phyloP scores from a whole-genome alignment of 2,329 filamentous ascomycete species.

The Alternaria ethzedia region DNA sequence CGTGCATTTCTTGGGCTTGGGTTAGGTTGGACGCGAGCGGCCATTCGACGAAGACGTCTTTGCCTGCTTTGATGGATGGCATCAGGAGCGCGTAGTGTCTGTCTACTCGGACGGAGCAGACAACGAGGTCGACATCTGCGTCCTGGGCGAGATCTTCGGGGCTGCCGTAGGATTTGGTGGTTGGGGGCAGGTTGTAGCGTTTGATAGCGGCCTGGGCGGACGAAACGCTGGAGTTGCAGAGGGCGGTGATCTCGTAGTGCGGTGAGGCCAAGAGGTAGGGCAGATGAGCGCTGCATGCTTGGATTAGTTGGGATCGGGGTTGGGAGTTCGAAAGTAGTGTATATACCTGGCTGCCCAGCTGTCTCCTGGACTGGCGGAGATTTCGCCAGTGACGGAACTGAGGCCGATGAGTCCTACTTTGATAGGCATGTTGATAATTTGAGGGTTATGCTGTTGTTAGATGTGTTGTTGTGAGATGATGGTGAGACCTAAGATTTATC shows the following conservation, averaged over 20 bases:
- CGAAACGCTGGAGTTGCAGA: conserved; percentile 22
- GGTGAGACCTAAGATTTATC: not conserved
- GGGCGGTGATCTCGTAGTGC: conserved; percentile 34
- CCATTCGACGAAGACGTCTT: not conserved
- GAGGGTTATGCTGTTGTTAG: not conserved
- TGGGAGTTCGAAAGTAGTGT: not conserved
- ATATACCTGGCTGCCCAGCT: conserved; percentile 31
- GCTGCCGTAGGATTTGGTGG: not conserved
- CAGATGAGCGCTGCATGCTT: not conserved
- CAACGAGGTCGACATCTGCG: not conserved
- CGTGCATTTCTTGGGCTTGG: not conserved
- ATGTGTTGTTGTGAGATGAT: not conserved
- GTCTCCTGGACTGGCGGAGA: conserved; percentile 1
- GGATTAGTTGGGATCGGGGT: not conserved
- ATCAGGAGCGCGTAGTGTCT: not conserved
- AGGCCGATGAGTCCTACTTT: conserved; percentile 39
- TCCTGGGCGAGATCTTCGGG: not conserved
- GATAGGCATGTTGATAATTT: conserved; percentile 31
- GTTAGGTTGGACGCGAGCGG: not conserved
- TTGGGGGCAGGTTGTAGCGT: not conserved
- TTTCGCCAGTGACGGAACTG: conserved; percentile 6
- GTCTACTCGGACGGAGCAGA: not conserved
- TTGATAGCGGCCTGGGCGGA: not conserved
- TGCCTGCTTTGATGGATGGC: not conserved
- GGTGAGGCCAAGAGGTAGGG: not conserved